phyloP scores from a whole-genome alignment of 2,329 filamentous ascomycete genomes.

The Monosporascus sp. region DNA sequence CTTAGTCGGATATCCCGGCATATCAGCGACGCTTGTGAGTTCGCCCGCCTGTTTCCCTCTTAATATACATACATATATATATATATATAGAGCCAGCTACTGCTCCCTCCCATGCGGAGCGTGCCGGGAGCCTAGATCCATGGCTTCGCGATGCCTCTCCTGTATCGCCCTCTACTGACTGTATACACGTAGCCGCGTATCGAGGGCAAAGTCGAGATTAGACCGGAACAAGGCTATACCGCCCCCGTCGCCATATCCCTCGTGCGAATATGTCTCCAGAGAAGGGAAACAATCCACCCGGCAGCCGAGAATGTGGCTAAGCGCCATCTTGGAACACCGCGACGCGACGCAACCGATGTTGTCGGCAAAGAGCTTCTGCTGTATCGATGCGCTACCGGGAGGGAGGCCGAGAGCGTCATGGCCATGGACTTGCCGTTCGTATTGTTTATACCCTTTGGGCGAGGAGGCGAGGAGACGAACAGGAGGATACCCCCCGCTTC shows the following conservation, averaged over 20 bases:
- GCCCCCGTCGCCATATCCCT: conserved; percentile 87
- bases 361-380: conserved; percentile 94
- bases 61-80: no score
- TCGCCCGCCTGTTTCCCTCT: conserved; percentile 11
- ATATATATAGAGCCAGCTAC: conserved; percentile 1
- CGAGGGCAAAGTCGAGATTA: conserved; percentile 95
- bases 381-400: conserved; percentile 78
- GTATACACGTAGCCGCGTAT: conserved; percentile 68
- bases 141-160: conserved; percentile 2
- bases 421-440: conserved; percentile 97
- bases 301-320: conserved; percentile 91
- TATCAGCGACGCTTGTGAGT: conserved; percentile 92
- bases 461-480: conserved; percentile 84
- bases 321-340: conserved; percentile 81
- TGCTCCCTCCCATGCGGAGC: conserved; percentile 13
- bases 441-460: conserved; percentile 92
- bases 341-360: conserved; percentile 85
- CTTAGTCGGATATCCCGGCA: conserved; percentile 93
- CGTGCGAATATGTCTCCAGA: conserved; percentile 88
- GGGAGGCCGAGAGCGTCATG: conserved; percentile 81
- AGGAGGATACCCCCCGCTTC: conserved; percentile 88
- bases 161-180: no score
- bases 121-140: background rate
- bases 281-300: conserved; percentile 93
- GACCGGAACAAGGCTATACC: conserved; percentile 77